Conservation (phyloP, 73 alveolate genomes). For the Tetrahymena malaccensis region DNA sequence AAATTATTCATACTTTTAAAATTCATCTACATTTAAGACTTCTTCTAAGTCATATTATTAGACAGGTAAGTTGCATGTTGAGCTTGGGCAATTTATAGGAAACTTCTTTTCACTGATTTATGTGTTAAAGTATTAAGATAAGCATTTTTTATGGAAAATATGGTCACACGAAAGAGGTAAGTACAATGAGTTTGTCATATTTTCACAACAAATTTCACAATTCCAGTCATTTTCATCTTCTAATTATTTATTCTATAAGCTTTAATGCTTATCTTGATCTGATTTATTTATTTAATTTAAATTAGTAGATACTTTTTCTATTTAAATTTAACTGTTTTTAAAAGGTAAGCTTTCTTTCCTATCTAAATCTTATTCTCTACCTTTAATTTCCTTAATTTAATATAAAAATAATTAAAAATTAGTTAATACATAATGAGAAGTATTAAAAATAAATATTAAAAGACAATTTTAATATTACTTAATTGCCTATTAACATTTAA, state of each 20-base stretch:
- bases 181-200: background rate
- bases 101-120: too few relatives aligned
- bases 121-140: too few relatives aligned
- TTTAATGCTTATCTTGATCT: background rate
- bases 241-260: too few relatives aligned
- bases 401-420: too few relatives aligned
- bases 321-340: too few relatives aligned
- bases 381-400: background rate
- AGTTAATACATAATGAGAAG: too few relatives aligned
- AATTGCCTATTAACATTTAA: too few relatives aligned
- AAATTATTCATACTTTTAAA: background rate
- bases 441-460: too few relatives aligned
- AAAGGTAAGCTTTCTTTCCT: too few relatives aligned
- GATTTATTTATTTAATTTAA: background rate
- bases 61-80: background rate
- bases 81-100: background rate
- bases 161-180: background rate
- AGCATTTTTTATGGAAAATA: background rate
- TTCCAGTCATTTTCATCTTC: background rate
- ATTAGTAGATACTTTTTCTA: too few relatives aligned
- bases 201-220: background rate
- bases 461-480: background rate
- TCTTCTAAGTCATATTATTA: background rate
- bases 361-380: background rate
- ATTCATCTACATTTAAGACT: too few relatives aligned